Base-by-base conservation (phyloP, 164 flowering plant genomes). In the Piper longum region DNA sequence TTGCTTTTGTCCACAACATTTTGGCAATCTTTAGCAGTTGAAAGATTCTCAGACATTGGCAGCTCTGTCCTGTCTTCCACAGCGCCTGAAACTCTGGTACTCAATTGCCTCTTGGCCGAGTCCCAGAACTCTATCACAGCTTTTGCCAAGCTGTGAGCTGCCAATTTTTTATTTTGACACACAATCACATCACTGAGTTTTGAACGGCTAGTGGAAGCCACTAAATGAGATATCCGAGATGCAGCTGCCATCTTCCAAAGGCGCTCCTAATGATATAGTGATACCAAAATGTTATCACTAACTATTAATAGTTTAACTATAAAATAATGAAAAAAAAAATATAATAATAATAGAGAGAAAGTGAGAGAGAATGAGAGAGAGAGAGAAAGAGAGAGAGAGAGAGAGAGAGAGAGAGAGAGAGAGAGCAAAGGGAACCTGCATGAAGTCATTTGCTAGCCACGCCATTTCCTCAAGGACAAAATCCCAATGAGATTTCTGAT, bases 401-500 rank as follows among this genome's bases (percentile, higher is more conserved):
- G 13, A 42, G 44, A 42, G 13, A 39, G 41, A 54, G 41, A 43
- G 12, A 61, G 44, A 42, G 5, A 56, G 4, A 54, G 6, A 45
- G 5, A 8, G 8, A 62, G 16, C 1, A 41, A 62, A 44, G 60
- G 54, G 71, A 39, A 90, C 99, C 99, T 95, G 99, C 26, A 82
- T 80, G 80, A 91, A 91, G 76, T 95, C 99, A 87, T 95, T 86
- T 56, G 99, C 99, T 78, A 91, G 67, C 99, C 99, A 95, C 60
- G 85, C 78, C 96, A 91, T 91, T 79, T 95, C 99, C 78, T 91
- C 98, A 65, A 95, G 90, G 56, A 95, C 90, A 78, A 82, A 89
- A 66, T 84, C 95, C 99, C 99, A 95, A 43, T 87, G 98, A 72
- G 90, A 82, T 74, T 86, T 91, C 16, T 71, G 74, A 7, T 69